Conservation (phyloP, 257 asterid genomes). For the Dorcoceras hygrometricum region DNA sequence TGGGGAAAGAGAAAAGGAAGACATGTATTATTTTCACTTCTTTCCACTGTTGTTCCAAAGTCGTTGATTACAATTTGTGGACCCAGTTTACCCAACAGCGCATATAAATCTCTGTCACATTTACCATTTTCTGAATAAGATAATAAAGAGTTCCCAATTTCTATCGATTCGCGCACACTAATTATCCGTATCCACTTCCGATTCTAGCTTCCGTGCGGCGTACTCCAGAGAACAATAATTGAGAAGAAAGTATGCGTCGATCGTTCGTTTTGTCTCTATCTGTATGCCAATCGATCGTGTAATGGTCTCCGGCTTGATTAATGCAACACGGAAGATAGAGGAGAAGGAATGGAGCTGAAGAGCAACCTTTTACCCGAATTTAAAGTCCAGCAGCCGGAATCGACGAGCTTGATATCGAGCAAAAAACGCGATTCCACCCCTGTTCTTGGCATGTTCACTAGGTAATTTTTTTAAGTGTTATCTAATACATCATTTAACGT, state of each 20-base stretch:
- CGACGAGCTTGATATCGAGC: slow-evolving; percentile 26
- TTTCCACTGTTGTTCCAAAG: neutral
- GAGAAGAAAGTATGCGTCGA: slow-evolving; percentile 6
- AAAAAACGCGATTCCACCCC: slow-evolving; percentile 30
- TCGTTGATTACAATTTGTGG: slow-evolving; percentile 24
- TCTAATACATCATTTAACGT: neutral
- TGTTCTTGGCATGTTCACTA: slow-evolving; percentile 36
- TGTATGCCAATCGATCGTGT: slow-evolving; percentile 8
- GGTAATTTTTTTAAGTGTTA: slow-evolving; percentile 25
- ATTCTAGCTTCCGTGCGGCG: slow-evolving; percentile 4
- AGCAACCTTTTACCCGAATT: slow-evolving; percentile 49
- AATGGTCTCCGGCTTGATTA: slow-evolving; percentile 19
- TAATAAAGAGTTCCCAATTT: slow-evolving; percentile 1
- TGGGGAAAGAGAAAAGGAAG: too few species aligned
- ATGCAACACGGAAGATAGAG: neutral
- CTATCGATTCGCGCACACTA: slow-evolving; percentile 4
- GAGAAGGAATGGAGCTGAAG: slow-evolving; percentile 58
- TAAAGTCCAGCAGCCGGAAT: slow-evolving; percentile 33
- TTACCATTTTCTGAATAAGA: slow-evolving; percentile 8
- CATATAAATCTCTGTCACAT: slow-evolving; percentile 14
- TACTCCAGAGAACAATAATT: neutral
- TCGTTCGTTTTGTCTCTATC: neutral
- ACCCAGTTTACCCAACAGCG: slow-evolving; percentile 21
- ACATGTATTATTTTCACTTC: too few species aligned
- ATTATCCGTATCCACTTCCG: neutral